Conservation (phyloP, 768 basidiomycete species). For the Terana coerulea region DNA sequence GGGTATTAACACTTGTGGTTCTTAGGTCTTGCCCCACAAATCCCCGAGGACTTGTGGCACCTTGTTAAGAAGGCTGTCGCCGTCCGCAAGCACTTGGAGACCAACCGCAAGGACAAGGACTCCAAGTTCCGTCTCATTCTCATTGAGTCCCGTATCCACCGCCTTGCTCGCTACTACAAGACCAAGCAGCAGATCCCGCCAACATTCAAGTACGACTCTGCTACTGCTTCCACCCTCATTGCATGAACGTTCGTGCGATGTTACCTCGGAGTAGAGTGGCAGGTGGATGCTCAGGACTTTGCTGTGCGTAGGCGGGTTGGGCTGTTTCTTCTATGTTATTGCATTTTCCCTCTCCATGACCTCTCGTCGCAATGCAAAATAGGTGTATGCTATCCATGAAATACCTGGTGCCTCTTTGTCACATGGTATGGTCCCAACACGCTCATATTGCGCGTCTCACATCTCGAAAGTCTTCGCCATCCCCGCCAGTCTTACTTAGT, state of each 20-base stretch:
- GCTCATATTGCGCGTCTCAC: too few relatives aligned
- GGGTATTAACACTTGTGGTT: background rate
- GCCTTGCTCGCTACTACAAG: constrained; percentile 98
- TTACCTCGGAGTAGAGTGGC: background rate
- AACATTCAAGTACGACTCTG: constrained; percentile 98
- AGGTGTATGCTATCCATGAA: constrained; percentile 13
- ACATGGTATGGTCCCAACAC: too few relatives aligned
- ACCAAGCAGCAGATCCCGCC: constrained; percentile 96
- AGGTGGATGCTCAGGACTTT: background rate
- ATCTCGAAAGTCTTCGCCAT: too few relatives aligned
- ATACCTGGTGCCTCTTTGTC: too few relatives aligned
- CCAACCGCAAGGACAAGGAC: constrained; percentile 99
- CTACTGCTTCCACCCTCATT: constrained; percentile 88
- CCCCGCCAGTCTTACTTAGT: too few relatives aligned
- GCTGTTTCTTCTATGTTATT: constrained; percentile 9
- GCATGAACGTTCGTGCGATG: constrained; percentile 43
- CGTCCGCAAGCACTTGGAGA: constrained; percentile 97
- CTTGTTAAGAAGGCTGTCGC: constrained; percentile 99
- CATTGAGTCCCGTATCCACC: constrained; percentile 98
- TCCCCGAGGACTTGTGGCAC: constrained; percentile 99
- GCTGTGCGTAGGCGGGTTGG: constrained; percentile 2
- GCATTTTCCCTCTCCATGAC: constrained; percentile 11
- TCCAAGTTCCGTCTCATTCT: constrained; percentile 95
- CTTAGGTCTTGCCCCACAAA: constrained; percentile 91
- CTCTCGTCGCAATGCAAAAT: constrained; percentile 16